Conservation (phyloP, 2,329 filamentous ascomycete genomes). For the Sarocladium strictum region DNA sequence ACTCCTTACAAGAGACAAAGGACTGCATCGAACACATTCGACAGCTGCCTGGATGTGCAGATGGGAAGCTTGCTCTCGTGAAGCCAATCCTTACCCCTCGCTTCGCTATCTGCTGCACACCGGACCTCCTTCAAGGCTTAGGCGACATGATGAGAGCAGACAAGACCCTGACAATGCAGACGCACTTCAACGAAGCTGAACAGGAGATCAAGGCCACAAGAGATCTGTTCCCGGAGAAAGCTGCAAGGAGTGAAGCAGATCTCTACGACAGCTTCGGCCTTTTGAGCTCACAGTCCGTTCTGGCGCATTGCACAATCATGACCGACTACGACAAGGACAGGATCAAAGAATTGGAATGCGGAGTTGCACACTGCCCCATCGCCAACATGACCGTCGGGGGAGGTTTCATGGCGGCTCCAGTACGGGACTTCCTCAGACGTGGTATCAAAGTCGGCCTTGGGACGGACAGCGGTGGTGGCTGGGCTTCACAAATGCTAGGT, state of each 20-base stretch:
- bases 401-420: slow-evolving; percentile 56
- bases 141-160: not conserved
- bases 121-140: slow-evolving; percentile 20
- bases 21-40: slow-evolving; percentile 43
- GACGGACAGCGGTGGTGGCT: slow-evolving; percentile 59
- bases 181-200: slow-evolving; percentile 60
- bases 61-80: slow-evolving; percentile 37
- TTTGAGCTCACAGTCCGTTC: slow-evolving; percentile 48
- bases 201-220: slow-evolving; percentile 52
- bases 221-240: slow-evolving; percentile 48
- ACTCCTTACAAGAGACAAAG: slow-evolving; percentile 43
- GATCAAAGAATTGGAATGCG: slow-evolving; percentile 43
- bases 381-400: slow-evolving; percentile 58
- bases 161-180: slow-evolving; percentile 48
- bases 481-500: slow-evolving; percentile 53
- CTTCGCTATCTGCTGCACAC: slow-evolving; percentile 53
- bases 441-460: slow-evolving; percentile 62
- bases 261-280: slow-evolving; percentile 52
- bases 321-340: slow-evolving; percentile 46
- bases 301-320: slow-evolving; percentile 63
- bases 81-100: slow-evolving; percentile 30
- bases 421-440: slow-evolving; percentile 49
- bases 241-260: slow-evolving; percentile 44
- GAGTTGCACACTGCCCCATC: slow-evolving; percentile 59
- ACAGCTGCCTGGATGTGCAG: slow-evolving; percentile 23